phyloP scores from a whole-genome alignment of 2,329 filamentous ascomycete genomes.

The Cladophialophora psammophila region DNA sequence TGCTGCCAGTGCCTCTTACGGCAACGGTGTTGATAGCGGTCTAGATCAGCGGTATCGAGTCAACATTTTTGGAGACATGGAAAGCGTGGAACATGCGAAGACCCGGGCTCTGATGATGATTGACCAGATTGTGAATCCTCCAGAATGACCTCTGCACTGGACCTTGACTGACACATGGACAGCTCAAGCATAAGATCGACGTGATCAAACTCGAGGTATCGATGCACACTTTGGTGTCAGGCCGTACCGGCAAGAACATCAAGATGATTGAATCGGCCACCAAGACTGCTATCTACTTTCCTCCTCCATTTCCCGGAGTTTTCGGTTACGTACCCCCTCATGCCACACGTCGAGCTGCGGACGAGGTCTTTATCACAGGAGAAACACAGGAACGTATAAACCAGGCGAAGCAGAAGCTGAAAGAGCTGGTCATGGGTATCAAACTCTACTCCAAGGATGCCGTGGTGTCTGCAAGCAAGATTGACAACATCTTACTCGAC shows the following conservation, averaged over 20 bases:
- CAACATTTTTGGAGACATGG: constrained; percentile 92
- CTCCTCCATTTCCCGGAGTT: constrained; percentile 88
- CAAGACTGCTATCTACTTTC: constrained; percentile 97
- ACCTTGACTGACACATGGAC: constrained; percentile 31
- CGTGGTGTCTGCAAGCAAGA: constrained; percentile 85
- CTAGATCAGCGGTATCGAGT: constrained; percentile 89
- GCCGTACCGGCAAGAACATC: constrained; percentile 94
- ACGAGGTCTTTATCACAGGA: constrained; percentile 95
- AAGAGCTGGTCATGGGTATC: constrained; percentile 80
- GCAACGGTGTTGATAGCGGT: constrained; percentile 79
- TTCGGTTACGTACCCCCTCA: constrained; percentile 88
- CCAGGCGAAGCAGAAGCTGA: constrained; percentile 87
- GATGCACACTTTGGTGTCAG: constrained; percentile 90
- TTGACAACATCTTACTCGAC: constrained; percentile 90
- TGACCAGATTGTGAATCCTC: constrained; percentile 77
- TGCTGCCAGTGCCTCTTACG: constrained; percentile 69
- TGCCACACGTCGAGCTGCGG: constrained; percentile 79
- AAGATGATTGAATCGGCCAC: constrained; percentile 96
- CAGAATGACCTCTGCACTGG: background rate
- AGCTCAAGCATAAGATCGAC: constrained; percentile 71
- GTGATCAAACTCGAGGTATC: constrained; percentile 82
- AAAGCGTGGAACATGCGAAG: constrained; percentile 96
- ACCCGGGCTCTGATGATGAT: constrained; percentile 96
- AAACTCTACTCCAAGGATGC: constrained; percentile 93
- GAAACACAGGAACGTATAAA: constrained; percentile 84